Evolutionary conservation across 2,329 filamentous ascomycete species (phyloP).

Genomic region (Monilinia laxa): DNA sequence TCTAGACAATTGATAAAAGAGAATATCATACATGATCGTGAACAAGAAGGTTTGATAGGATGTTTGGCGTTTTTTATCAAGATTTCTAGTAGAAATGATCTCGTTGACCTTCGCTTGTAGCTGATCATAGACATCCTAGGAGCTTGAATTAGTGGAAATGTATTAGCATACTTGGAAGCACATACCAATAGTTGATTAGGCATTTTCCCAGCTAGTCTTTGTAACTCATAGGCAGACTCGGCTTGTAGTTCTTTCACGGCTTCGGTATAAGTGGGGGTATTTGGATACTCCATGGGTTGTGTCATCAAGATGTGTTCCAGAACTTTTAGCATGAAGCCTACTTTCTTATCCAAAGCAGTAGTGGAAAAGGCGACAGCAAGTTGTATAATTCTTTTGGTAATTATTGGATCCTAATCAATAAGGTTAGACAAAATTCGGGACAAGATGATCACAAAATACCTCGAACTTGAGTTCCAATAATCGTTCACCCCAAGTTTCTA

Average conservation of each 20-base stretch:
- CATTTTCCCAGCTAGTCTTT: conserved; percentile 85
- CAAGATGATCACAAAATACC: conserved; percentile 27
- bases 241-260: conserved; percentile 85
- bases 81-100: conserved; percentile 67
- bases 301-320: conserved; percentile 88
- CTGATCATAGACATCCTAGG: conserved; percentile 75
- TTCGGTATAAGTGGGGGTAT: conserved; percentile 75
- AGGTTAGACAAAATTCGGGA: conserved; percentile 26
- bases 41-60: conserved; percentile 90
- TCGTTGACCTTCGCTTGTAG: conserved; percentile 81
- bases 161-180: neutral
- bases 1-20: neutral
- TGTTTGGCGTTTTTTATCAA: conserved; percentile 81
- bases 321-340: conserved; percentile 81
- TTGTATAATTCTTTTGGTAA: conserved; percentile 78
- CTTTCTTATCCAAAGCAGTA: conserved; percentile 72
- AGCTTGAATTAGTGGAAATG: conserved; percentile 32
- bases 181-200: conserved; percentile 75
- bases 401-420: conserved; percentile 63
- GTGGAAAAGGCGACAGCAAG: conserved; percentile 83
- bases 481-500: conserved; percentile 71
- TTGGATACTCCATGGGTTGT: conserved; percentile 69
- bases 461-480: conserved; percentile 71
- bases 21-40: conserved; percentile 70
- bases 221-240: conserved; percentile 82